Conservation (phyloP, 2,329 filamentous ascomycete species). For the Diaporthe vaccinii region DNA sequence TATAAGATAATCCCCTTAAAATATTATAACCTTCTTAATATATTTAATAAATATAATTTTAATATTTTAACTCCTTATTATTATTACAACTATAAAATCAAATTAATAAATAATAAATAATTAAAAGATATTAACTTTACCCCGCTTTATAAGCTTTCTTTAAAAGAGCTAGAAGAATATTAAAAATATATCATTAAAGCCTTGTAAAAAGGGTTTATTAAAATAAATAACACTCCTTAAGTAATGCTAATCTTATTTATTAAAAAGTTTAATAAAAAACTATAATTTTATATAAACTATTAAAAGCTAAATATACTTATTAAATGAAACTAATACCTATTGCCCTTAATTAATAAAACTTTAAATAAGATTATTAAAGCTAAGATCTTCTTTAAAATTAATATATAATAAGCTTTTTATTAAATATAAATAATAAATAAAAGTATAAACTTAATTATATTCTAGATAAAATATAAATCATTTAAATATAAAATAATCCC, state of each 20-base stretch:
- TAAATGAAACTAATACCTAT: not conserved
- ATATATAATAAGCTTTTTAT: not conserved
- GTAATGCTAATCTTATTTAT: not conserved
- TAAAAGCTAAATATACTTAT: not conserved
- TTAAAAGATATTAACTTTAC: too few species aligned
- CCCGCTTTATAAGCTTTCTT: not conserved
- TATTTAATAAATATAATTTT: not conserved
- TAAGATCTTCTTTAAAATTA: slow-evolving; percentile 4
- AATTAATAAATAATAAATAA: not conserved
- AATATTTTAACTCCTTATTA: not conserved
- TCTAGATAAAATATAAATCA: not conserved
- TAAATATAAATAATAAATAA: not conserved
- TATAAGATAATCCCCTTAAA: not conserved
- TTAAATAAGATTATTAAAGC: not conserved
- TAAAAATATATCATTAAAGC: not conserved
- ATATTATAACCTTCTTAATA: slow-evolving; percentile 1
- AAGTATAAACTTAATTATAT: not conserved
- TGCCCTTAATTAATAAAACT: not conserved
- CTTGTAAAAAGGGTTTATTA: not conserved
- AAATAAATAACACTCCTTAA: not conserved
- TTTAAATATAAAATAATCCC: not conserved
- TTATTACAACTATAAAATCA: not conserved
- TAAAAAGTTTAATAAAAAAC: not conserved
- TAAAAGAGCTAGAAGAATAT: not conserved
- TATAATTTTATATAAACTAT: slow-evolving; percentile 11